Evolutionary conservation across 495 filamentous ascomycete species (phyloP).

Genomic region (Neurospora sp.): DNA sequence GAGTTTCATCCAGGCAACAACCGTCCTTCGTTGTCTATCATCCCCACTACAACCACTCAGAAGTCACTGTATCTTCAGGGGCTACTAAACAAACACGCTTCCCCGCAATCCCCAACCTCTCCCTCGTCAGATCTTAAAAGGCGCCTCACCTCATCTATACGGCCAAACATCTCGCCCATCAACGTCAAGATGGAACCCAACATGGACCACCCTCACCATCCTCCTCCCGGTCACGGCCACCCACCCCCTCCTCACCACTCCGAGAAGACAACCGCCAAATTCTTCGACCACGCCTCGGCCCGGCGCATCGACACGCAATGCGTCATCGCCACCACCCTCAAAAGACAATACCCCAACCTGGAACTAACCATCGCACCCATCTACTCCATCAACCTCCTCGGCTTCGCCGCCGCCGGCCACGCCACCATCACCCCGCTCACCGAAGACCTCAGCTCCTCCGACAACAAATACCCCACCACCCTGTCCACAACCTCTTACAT

Average conservation of each 20-base stretch:
- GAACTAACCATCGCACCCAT: constrained; percentile 34
- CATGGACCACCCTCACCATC: background rate
- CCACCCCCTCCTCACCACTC: background rate
- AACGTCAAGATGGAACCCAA: background rate
- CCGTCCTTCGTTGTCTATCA: background rate
- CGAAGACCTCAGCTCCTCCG: constrained; percentile 19
- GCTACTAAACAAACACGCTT: background rate
- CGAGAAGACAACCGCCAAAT: constrained; percentile 16
- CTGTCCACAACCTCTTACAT: constrained; percentile 36
- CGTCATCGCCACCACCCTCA: constrained; percentile 38
- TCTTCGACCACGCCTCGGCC: constrained; percentile 37
- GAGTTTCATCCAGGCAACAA: background rate
- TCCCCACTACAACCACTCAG: background rate
- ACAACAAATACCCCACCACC: constrained; percentile 17
- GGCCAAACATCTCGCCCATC: background rate
- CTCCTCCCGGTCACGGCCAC: background rate
- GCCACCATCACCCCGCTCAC: constrained; percentile 28
- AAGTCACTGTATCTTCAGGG: background rate
- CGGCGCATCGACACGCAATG: constrained; percentile 42
- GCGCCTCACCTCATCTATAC: background rate
- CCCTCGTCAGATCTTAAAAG: background rate
- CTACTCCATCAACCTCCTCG: constrained; percentile 31
- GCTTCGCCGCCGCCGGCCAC: constrained; percentile 40
- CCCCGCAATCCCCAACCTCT: constrained; percentile 3
- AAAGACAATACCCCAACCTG: constrained; percentile 40